Evolutionary conservation across 768 basidiomycete species (phyloP), one percentile per base, ranked within the genome.

Genomic region (Termitomyces sp.): DNA sequence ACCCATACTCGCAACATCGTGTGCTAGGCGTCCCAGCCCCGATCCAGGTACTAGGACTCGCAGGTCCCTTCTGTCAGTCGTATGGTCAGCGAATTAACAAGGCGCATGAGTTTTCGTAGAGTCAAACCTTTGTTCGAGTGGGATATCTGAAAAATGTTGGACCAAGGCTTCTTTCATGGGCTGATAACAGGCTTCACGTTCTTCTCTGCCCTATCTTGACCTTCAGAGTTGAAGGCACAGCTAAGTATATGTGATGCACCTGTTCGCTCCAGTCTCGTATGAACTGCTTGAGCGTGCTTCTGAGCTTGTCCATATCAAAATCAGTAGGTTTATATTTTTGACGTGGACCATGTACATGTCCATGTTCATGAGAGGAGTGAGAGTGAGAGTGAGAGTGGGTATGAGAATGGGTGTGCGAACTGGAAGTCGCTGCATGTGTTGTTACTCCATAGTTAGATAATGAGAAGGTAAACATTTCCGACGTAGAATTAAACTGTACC

Each of bases 241-340:
- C 48, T 33, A 41, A 58, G 36, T 4, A 39, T 24, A 42, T 44
- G 20, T 33, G 12, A n/a, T 34, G 16, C 24, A 93, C 92, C 77
- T 93, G 88, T 62, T 78, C 81, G 60, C 89, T 91, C 95, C 95
- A 98, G 68, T 98, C 95, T 13, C 95, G 81, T 11, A 94, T 94
- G 54, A 96, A 88, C 66, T 96, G 94, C 67, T 96, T 93, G 41
- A 98, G 72, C 0, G 95, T 96, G 67, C 93, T 95, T 58, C 94
- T 76, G 42, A 98, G 76, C 68, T 96, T 95, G 69, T 97, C 93
- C 85, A 91, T 89, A 64, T 93, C 89, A 60, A 82, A 82, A 39
- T 92, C 89, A 0, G 81, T 84, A 0, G 86, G 81, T 58, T 74
- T 78, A 63, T 79, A 80, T 51, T 69, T 71, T 45, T 72, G 66